These are phyloP conservation scores for Kodamaea fungicola DNA, from an alignment of 1,139 yeast species.

Conservation along the genomic window DNA sequence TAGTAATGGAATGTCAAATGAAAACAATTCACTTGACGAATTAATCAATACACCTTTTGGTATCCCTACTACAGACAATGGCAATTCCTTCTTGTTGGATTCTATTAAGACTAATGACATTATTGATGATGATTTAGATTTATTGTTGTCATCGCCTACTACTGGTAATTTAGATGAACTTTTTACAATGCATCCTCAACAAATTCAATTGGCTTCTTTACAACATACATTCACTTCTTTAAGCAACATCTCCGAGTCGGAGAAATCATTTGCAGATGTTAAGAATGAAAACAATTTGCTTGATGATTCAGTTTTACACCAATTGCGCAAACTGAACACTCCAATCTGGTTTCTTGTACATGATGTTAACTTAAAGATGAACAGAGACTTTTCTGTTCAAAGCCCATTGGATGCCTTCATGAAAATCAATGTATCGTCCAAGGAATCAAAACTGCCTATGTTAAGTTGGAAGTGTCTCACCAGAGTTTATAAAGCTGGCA, in stretches of 20 bases:
- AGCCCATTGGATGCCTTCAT: slow-evolving; percentile 26
- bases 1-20: slow-evolving; percentile 3
- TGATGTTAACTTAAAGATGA: slow-evolving; percentile 9
- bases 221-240: slow-evolving; percentile 11
- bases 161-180: slow-evolving; percentile 2
- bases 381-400: slow-evolving; percentile 9
- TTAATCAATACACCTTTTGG: slow-evolving; percentile 15
- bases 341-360: slow-evolving; percentile 13
- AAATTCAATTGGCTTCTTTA: slow-evolving; percentile 3
- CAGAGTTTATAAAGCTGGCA: slow-evolving; percentile 25
- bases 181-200: slow-evolving; percentile 3
- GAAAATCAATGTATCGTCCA: slow-evolving; percentile 18
- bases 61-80: slow-evolving; percentile 4
- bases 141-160: slow-evolving; percentile 15
- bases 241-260: slow-evolving; percentile 3
- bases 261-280: slow-evolving; percentile 3
- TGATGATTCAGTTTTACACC: slow-evolving; percentile 5
- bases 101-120: slow-evolving; percentile 15
- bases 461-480: slow-evolving; percentile 35
- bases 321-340: slow-evolving; percentile 8
- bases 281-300: slow-evolving; percentile 2
- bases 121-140: slow-evolving; percentile 15
- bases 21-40: slow-evolving; percentile 9
- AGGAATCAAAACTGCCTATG: slow-evolving; percentile 11
- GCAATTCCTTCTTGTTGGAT: slow-evolving; percentile 9